These are phyloP conservation scores for Picochlorum sp. DNA, from an alignment of 139 green algal genomes.

Conservation along the genomic window DNA sequence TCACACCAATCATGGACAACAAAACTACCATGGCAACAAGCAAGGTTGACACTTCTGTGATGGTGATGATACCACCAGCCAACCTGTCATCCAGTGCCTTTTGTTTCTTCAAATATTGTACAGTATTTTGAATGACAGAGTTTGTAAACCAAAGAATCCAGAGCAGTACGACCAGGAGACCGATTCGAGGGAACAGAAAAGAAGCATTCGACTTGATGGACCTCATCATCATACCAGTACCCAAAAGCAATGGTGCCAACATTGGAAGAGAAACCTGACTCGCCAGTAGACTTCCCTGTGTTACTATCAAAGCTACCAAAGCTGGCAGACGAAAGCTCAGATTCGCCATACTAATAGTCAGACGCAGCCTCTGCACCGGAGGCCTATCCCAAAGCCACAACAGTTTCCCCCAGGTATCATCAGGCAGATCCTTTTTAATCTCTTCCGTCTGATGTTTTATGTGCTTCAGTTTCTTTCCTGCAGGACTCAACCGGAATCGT, in stretches of 20 bases:
- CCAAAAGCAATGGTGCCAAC: slow-evolving; percentile 70
- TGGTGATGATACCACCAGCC: slow-evolving; percentile 45
- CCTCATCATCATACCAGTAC: slow-evolving; percentile 68
- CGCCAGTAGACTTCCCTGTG: slow-evolving; percentile 42
- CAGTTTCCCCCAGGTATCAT: slow-evolving; percentile 47
- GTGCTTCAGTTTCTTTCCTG: slow-evolving; percentile 8
- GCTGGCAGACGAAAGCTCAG: slow-evolving; percentile 49
- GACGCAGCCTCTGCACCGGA: slow-evolving; percentile 44
- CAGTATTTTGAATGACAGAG: slow-evolving; percentile 54
- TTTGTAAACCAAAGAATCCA: slow-evolving; percentile 73
- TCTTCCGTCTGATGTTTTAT: slow-evolving; percentile 4
- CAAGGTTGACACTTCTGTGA: slow-evolving; percentile 40
- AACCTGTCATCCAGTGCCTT: slow-evolving; percentile 50
- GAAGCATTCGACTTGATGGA: slow-evolving; percentile 60
- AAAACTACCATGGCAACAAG: slow-evolving; percentile 48
- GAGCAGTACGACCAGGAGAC: slow-evolving; percentile 57
- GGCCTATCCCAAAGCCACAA: slow-evolving; percentile 60
- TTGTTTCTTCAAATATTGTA: slow-evolving; percentile 50
- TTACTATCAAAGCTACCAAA: slow-evolving; percentile 45
- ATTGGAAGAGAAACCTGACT: slow-evolving; percentile 66
- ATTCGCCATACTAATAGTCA: slow-evolving; percentile 62
- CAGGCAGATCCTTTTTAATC: slow-evolving; percentile 16
- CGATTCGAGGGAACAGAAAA: slow-evolving; percentile 59
- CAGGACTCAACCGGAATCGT: slow-evolving; percentile 4
- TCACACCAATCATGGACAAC: slow-evolving; percentile 55